phyloP scores from a whole-genome alignment of 1,139 yeast species.

The Saccharomyces hybrid region DNA sequence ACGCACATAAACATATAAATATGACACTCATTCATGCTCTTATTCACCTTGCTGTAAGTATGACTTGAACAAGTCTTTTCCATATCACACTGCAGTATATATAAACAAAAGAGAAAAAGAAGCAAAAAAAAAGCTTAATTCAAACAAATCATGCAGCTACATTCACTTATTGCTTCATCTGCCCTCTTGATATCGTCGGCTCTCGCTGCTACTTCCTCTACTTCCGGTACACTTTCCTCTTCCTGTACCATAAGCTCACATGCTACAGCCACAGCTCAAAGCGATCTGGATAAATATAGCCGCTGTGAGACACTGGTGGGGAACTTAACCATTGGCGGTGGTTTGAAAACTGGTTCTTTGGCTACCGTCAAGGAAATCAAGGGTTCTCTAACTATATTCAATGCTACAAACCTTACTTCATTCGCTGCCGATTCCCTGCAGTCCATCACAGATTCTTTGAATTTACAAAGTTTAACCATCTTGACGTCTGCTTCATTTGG shows the following conservation, averaged over 20 bases:
- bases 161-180: not conserved
- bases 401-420: constrained; percentile 54
- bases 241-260: constrained; percentile 40
- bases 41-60: not conserved
- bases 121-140: not conserved
- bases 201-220: constrained; percentile 29
- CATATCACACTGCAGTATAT: not conserved
- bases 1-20: not conserved
- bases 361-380: constrained; percentile 58
- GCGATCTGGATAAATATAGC: constrained; percentile 65
- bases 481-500: constrained; percentile 69
- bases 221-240: constrained; percentile 29
- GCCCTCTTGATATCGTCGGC: constrained; percentile 4
- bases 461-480: constrained; percentile 56
- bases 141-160: not conserved
- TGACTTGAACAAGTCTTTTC: not conserved
- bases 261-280: constrained; percentile 68
- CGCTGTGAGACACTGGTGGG: constrained; percentile 79
- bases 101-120: not conserved
- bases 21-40: not conserved
- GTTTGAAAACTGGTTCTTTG: constrained; percentile 49
- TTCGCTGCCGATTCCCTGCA: constrained; percentile 74
- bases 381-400: constrained; percentile 64
- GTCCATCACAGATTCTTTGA: constrained; percentile 64
- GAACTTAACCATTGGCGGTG: constrained; percentile 62